A percentile compares a stretch with the other conserved stretches of the same genome.
These are phyloP conservation scores for Exophiala lecanii-corni DNA, from an alignment of 2,329 filamentous ascomycete genomes.

Conservation along the genomic window DNA sequence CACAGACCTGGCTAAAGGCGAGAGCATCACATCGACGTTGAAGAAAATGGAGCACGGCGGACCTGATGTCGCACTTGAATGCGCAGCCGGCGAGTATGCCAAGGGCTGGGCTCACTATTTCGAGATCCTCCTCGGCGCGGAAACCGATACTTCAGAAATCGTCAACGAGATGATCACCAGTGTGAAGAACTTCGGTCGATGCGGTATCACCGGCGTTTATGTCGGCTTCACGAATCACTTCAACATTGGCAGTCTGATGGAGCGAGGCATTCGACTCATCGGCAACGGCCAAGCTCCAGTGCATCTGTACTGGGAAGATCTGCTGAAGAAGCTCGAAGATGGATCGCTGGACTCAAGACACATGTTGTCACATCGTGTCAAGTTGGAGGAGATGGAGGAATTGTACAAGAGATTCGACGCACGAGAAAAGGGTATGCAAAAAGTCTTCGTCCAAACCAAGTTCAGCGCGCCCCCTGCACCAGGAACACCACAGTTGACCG, in stretches of 20 bases:
- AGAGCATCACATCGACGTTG: constrained; percentile 65
- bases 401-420: constrained; percentile 60
- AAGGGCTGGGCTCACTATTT: constrained; percentile 60
- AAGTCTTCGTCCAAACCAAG: constrained; percentile 65
- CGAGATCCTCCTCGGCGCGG: constrained; percentile 59
- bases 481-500: constrained; percentile 50
- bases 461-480: constrained; percentile 49
- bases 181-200: constrained; percentile 57
- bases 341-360: constrained; percentile 68
- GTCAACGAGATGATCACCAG: constrained; percentile 53
- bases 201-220: constrained; percentile 71
- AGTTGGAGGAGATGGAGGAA: constrained; percentile 66
- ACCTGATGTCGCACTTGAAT: constrained; percentile 70
- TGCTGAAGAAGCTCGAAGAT: constrained; percentile 63
- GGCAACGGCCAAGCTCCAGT: constrained; percentile 68
- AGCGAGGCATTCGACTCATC: constrained; percentile 76
- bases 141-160: constrained; percentile 73
- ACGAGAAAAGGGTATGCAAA: constrained; percentile 64
- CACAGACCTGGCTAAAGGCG: constrained; percentile 55
- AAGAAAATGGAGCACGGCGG: constrained; percentile 71
- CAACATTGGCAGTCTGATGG: constrained; percentile 79
- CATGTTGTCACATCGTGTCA: constrained; percentile 76
- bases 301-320: constrained; percentile 75
- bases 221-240: constrained; percentile 70
- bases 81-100: constrained; percentile 59